Evolutionary conservation across 1,284 basidiomycete genomes (phyloP), one percentile per base, ranked within the genome.

Genomic region (Puccinia brachypodii): DNA sequence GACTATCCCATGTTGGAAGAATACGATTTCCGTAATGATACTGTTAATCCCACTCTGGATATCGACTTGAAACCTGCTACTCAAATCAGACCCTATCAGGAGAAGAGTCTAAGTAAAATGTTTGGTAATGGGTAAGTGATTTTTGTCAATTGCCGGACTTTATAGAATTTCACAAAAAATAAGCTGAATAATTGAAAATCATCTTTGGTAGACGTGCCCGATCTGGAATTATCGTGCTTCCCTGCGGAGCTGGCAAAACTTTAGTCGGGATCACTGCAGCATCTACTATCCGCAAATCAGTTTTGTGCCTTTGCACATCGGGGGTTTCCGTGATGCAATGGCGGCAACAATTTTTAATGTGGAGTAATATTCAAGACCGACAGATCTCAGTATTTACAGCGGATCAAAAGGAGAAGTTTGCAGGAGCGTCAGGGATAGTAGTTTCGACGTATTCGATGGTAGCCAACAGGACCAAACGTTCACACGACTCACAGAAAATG

Each of bases 361-460:
- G 96, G 93, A 96, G 94, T 0, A 98, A 98, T 86, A 92, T 98
- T 84, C 94, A 94, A 7, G 95, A 98, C 87, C 90, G 92, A 79
- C 94, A 98, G 86, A 96, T 97, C 78, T 95, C 94, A 31, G 92
- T 97, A 11, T 98, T 98, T 86, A 98, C 96, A 0, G 94, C 95
- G 33, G 94, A 95, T 85, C 94, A 96, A 87, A 97, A 98, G 87
- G 95, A 98, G 87, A 95, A 94, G 93, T 98, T 98, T 87, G 92
- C 92, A 8, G 94, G 94, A 42, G 93, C 94, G 69, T 94, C 95
- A 82, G 96, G 96, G 73, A 96, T 98, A 83, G 95, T 98, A 56
- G 92, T 98, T 28, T 97, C 95, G 62, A 98, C 96, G 4, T 98
- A 98, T 86, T 97, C 95, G 13, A 98, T 98, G 96, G 95, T 98